Percentiles rank a stretch among this genome's conserved stretches.
phyloP scores from a whole-genome alignment of 1,284 basidiomycete genomes.

The Irpex sp. region DNA sequence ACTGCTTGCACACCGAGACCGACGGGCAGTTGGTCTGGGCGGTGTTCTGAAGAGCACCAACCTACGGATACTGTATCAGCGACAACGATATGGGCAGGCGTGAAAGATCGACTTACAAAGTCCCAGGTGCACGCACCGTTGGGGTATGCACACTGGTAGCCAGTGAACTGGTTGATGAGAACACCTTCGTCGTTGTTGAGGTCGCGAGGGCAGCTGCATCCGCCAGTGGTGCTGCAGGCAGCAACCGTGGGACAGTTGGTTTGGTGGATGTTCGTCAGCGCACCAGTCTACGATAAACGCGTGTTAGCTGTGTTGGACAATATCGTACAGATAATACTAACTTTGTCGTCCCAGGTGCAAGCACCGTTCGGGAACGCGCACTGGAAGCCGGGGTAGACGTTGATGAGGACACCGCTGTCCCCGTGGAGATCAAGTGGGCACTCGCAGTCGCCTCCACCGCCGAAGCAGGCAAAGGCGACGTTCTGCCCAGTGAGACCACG shows the following conservation, averaged over 20 bases:
- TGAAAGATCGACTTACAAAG: constrained; percentile 11
- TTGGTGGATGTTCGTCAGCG: constrained; percentile 18
- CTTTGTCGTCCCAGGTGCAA: constrained; percentile 19
- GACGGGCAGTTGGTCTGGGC: constrained; percentile 17
- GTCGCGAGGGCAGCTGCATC: constrained; percentile 20
- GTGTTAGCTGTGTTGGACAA: neutral
- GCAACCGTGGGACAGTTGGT: constrained; percentile 20
- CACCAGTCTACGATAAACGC: constrained; percentile 9
- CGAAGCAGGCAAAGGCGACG: constrained; percentile 15
- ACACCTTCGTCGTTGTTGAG: constrained; percentile 17
- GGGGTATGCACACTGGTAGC: constrained; percentile 23
- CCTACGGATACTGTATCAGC: constrained; percentile 3
- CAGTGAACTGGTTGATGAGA: constrained; percentile 21
- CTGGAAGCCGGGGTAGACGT: constrained; percentile 20
- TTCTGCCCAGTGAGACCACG: constrained; percentile 12
- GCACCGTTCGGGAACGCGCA: constrained; percentile 20
- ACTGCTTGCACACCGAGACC: constrained; percentile 8
- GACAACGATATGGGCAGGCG: neutral
- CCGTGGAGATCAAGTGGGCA: constrained; percentile 17
- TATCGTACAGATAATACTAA: neutral
- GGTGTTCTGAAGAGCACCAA: constrained; percentile 15
- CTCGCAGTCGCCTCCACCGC: constrained; percentile 15
- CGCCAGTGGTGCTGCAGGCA: constrained; percentile 12
- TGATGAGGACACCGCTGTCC: constrained; percentile 20
- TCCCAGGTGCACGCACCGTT: constrained; percentile 22